Percentiles rank a stretch among this genome's conserved stretches.
Conservation (phyloP, 2,329 filamentous ascomycete species). For the Ceratocystis harringtonii region DNA sequence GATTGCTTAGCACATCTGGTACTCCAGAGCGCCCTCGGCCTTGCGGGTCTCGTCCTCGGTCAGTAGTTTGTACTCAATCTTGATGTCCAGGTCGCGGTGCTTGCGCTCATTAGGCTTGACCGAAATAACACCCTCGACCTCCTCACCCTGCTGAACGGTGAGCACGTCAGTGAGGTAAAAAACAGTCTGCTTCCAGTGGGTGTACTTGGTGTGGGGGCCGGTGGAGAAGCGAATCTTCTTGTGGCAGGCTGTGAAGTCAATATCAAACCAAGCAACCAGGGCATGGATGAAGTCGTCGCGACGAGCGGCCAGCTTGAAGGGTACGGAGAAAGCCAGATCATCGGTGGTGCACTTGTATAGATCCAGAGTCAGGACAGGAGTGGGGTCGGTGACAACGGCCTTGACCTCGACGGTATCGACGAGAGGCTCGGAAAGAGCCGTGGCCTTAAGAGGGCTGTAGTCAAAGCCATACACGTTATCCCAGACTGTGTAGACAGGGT, state of each 20-base stretch:
- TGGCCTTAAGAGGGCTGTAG: conserved; percentile 85
- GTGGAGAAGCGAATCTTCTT: conserved; percentile 96
- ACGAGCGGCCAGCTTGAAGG: conserved; percentile 61
- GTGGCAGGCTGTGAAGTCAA: conserved; percentile 96
- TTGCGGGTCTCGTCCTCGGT: conserved; percentile 57
- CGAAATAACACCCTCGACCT: conserved; percentile 54
- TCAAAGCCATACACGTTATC: conserved; percentile 98
- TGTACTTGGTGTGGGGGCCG: conserved; percentile 96
- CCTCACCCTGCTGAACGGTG: conserved; percentile 78
- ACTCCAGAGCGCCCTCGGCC: conserved; percentile 56
- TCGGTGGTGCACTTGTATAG: conserved; percentile 75
- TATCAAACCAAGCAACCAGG: conserved; percentile 96
- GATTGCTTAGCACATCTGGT: conserved; percentile 56
- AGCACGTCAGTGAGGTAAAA: conserved; percentile 93
- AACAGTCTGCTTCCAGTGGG: conserved; percentile 99
- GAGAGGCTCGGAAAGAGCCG: conserved; percentile 84
- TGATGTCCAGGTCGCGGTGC: conserved; percentile 85
- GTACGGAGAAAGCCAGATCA: conserved; percentile 70
- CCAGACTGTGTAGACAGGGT: conserved; percentile 54
- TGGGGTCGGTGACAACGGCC: conserved; percentile 87
- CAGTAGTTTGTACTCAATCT: conserved; percentile 65
- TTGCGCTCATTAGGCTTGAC: conserved; percentile 92
- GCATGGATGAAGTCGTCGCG: conserved; percentile 94
- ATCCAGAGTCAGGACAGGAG: conserved; percentile 71
- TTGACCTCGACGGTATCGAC: conserved; percentile 98